Percentiles rank a stretch among this genome's conserved stretches.
These are phyloP conservation scores for Jackrogersella minutella DNA, from an alignment of 495 filamentous ascomycete species.

Conservation along the genomic window DNA sequence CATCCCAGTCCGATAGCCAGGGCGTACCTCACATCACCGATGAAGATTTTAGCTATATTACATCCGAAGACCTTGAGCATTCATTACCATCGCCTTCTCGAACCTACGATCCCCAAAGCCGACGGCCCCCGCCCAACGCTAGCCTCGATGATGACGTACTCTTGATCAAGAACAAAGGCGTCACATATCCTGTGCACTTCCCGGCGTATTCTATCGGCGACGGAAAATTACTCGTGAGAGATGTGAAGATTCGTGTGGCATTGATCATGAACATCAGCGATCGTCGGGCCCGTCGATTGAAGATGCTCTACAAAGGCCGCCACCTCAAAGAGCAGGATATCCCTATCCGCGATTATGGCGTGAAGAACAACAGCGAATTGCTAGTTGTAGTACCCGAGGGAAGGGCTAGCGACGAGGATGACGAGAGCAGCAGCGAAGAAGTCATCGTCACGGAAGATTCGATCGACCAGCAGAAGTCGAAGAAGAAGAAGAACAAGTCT, in stretches of 20 bases:
- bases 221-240: slow-evolving; percentile 72
- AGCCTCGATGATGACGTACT: slow-evolving; percentile 74
- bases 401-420: slow-evolving; percentile 58
- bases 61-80: slow-evolving; percentile 69
- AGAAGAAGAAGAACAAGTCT: slow-evolving; percentile 53
- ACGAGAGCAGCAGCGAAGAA: slow-evolving; percentile 61
- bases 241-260: slow-evolving; percentile 71
- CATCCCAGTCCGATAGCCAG: slow-evolving; percentile 57
- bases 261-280: slow-evolving; percentile 67
- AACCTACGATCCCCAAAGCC: slow-evolving; percentile 38
- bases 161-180: slow-evolving; percentile 73
- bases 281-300: slow-evolving; percentile 63
- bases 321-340: slow-evolving; percentile 70
- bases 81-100: slow-evolving; percentile 45
- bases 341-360: slow-evolving; percentile 75
- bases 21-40: slow-evolving; percentile 71
- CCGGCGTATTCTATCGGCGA: slow-evolving; percentile 83
- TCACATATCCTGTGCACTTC: slow-evolving; percentile 80
- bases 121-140: slow-evolving; percentile 48
- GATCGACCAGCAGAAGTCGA: slow-evolving; percentile 39
- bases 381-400: slow-evolving; percentile 61
- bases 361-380: slow-evolving; percentile 83
- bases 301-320: slow-evolving; percentile 84
- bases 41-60: slow-evolving; percentile 83
- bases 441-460: slow-evolving; percentile 48